Percentiles rank a stretch among this genome's conserved stretches.
Evolutionary conservation across 2,329 filamentous ascomycete species (phyloP).

Genomic region (Nannizziopsis barbatae): DNA sequence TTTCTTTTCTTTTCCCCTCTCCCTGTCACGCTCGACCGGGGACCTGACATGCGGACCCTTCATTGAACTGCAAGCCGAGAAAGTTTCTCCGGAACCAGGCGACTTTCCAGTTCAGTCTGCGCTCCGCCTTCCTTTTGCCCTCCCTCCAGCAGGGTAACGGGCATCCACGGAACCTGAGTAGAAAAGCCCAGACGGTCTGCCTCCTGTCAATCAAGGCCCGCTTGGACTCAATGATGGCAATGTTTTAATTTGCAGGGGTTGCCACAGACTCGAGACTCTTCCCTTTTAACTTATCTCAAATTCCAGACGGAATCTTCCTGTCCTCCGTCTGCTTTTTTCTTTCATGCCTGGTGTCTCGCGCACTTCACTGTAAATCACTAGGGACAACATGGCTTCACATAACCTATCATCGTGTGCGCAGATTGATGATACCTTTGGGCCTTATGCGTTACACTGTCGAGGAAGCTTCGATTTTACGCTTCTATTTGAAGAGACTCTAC

Average conservation of each 20-base stretch:
- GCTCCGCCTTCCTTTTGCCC: background rate
- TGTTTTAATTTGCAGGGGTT: slow-evolving; percentile 3
- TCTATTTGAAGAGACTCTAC: slow-evolving; percentile 37
- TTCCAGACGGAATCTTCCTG: slow-evolving; percentile 2
- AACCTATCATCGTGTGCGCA: slow-evolving; percentile 21
- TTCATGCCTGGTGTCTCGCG: slow-evolving; percentile 13
- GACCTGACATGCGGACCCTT: slow-evolving; percentile 6
- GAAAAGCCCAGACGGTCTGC: slow-evolving; percentile 8
- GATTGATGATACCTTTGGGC: slow-evolving; percentile 28
- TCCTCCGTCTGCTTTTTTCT: slow-evolving; percentile 15
- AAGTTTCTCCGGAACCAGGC: slow-evolving; percentile 1
- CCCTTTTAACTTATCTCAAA: slow-evolving; percentile 1
- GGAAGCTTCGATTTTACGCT: slow-evolving; percentile 37
- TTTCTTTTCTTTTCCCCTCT: background rate
- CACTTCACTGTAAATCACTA: background rate
- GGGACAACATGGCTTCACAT: slow-evolving; percentile 22
- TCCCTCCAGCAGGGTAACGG: background rate
- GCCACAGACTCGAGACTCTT: slow-evolving; percentile 5
- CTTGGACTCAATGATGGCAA: slow-evolving; percentile 2
- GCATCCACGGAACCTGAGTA: slow-evolving; percentile 1
- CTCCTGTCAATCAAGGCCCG: background rate
- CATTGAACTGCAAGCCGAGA: background rate
- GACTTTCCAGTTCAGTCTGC: slow-evolving; percentile 2
- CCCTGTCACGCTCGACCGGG: slow-evolving; percentile 8
- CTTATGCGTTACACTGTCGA: slow-evolving; percentile 27